Base-by-base conservation (phyloP, 2,329 filamentous ascomycete genomes). In the Fusarium zealandicum region DNA sequence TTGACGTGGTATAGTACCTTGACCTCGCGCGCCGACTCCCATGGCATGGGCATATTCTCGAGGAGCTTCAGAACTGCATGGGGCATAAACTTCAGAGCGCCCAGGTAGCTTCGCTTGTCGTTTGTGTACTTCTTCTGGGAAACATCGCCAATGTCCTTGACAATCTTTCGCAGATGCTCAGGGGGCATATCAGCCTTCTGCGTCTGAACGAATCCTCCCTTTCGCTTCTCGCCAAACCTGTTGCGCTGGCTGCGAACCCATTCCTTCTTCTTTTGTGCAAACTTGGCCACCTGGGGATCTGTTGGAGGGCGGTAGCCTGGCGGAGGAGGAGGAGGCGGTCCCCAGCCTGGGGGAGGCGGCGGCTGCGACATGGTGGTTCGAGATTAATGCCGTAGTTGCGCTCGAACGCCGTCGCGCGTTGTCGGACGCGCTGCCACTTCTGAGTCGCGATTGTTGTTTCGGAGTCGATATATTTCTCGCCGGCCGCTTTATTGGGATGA, bases 11-110 rank as follows among this genome's bases (percentile, higher is more conserved):
- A 99, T 11, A 99, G 81, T 22, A 99, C 95, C 77, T 98, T 98
- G 58, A 99, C 96, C 70, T 99, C 95, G 59, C 93, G 86, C 20
- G 92, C 87, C 51, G 92, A 95, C 78, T 99, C 95, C 95, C 95
- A 99, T 0, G 95, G 95, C 95, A 99, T 99, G 4, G 95, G 95
- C 95, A 99, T 99, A 69, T 99, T 99, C 79, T 99, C 95, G 51
- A 99, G 76, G 18, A 99, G 82, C 80, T 99, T 99, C 78, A 99
- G 78, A 10, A 99, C 95, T 6, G 95, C 95, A 72, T 99, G 95
- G 1, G 95, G 95, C 95, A 99, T 99, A 78, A 97, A 99, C 78
- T 99, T 99, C 60, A 99, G 78, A 28, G 96, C 95, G 59, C 96
- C 96, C 40, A 99, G 83, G 74, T 99, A 99, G 76, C 93, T 97